phyloP scores from a whole-genome alignment of 345 rosid genomes.

The Erucastrum elatum region DNA sequence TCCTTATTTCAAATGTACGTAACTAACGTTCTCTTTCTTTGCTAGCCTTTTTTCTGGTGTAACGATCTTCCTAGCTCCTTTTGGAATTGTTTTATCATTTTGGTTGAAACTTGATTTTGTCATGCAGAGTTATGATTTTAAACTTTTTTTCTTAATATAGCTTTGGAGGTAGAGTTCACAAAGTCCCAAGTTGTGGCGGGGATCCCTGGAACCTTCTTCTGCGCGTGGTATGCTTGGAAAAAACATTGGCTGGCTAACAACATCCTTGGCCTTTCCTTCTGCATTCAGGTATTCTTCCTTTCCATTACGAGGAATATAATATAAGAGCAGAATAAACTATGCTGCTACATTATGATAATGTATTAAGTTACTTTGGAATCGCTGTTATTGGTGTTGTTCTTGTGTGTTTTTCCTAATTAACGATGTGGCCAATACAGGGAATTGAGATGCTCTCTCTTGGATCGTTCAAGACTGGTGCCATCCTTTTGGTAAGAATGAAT shows the following conservation, averaged over 20 bases:
- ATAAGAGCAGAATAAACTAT: background rate
- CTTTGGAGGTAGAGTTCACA: constrained; percentile 94
- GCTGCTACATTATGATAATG: too few relatives aligned
- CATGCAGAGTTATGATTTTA: constrained; percentile 17
- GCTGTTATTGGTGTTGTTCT: background rate
- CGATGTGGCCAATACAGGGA: constrained; percentile 50
- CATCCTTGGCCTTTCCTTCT: constrained; percentile 88
- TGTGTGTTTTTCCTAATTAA: background rate
- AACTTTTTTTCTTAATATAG: constrained; percentile 53
- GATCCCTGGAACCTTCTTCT: constrained; percentile 93
- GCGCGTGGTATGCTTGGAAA: constrained; percentile 94
- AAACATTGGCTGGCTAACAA: constrained; percentile 99
- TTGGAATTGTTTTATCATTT: too few relatives aligned
- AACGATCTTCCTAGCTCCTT: too few relatives aligned
- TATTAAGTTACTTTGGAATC: too few relatives aligned
- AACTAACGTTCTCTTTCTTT: background rate
- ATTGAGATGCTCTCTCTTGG: constrained; percentile 99
- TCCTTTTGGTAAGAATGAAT: constrained; percentile 69
- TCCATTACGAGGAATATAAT: background rate
- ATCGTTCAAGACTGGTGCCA: constrained; percentile 95
- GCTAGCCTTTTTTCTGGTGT: too few relatives aligned
- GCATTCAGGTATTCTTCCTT: constrained; percentile 81
- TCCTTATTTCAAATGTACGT: constrained; percentile 83
- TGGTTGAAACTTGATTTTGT: constrained; percentile 27
- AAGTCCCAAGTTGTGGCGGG: constrained; percentile 91